Evolutionary conservation across 495 filamentous ascomycete genomes (phyloP).

Genomic region (Penicillium ucsense): DNA sequence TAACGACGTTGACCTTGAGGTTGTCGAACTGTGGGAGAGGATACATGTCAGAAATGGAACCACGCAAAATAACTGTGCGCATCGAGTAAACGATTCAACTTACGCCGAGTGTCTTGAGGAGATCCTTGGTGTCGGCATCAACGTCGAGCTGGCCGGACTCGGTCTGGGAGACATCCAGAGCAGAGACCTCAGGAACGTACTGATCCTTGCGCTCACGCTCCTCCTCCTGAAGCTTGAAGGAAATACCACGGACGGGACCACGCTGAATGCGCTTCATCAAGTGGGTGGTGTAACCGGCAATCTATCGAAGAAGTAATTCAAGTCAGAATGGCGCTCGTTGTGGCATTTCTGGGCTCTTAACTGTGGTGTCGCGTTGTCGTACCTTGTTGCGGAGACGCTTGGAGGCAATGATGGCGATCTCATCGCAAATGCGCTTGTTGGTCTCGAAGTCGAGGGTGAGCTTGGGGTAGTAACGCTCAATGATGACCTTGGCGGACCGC

Average conservation of each 20-base stretch:
- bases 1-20: constrained; percentile 88
- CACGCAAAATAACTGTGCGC: background rate
- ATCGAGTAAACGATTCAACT: constrained; percentile 29
- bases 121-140: constrained; percentile 93
- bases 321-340: background rate
- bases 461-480: constrained; percentile 98
- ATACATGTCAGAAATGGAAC: constrained; percentile 1
- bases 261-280: constrained; percentile 98
- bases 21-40: constrained; percentile 70
- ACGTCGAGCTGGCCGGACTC: constrained; percentile 91
- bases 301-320: constrained; percentile 38
- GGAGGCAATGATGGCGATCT: constrained; percentile 97
- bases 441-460: constrained; percentile 99
- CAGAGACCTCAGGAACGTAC: constrained; percentile 97
- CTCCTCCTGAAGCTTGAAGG: constrained; percentile 99
- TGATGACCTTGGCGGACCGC: constrained; percentile 99
- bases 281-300: constrained; percentile 92
- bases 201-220: constrained; percentile 99
- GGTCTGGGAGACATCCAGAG: constrained; percentile 90
- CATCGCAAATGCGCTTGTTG: constrained; percentile 99
- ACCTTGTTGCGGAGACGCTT: constrained; percentile 99
- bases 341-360: too few species aligned
- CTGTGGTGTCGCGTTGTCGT: constrained; percentile 6
- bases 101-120: constrained; percentile 97
- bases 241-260: constrained; percentile 98